Evolutionary conservation across 2,329 filamentous ascomycete species (phyloP), one percentile per base, ranked within the genome.

Genomic region (Hypoxylon sp.): DNA sequence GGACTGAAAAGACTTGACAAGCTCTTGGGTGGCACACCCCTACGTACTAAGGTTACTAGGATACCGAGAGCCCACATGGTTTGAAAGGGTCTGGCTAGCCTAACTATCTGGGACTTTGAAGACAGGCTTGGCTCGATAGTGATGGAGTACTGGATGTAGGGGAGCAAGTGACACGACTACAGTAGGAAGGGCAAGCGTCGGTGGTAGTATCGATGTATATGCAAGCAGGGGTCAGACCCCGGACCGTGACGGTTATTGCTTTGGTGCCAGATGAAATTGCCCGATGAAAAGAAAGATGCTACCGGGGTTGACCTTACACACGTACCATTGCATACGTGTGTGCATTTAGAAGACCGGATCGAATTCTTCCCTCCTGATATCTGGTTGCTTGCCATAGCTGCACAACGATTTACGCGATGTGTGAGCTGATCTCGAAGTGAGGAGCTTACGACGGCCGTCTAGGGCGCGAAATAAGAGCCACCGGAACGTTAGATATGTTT

Each of bases 231-330:
- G 68, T 53, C 72, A 51, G 69, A 74, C 72, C 74, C 75, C 73
- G 75, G 76, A 72, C 76, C 73, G 75, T 70, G 74, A 77, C 75
- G 75, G 75, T 78, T 80, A 74, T 77, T 74, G 68, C 70, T 74
- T 68, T 76, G 75, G 77, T 77, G 78, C 75, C 76, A 80, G 79
- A 81, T 81, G 77, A 81, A 82, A 82, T 82, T 82, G 80, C 78
- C 80, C 79, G 80, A 81, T 80, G 75, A 74, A 75, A 70, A 76
- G 75, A 72, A 70, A 70, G 73, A 74, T 62, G 67, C 60, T 73
- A 74, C 73, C 74, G 72, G 77, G 77, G 73, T 72, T 53, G 71
- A 74, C 77, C 75, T 75, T 75, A 71, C 71, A 73, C 72, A 73
- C 65, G 75, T 79, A 71, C 72, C 74, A 76, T 76, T 73, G 75